Percentiles rank a stretch among this genome's conserved stretches.
Evolutionary conservation across 305 asterid species (phyloP).

Genomic region (Stenogyne calaminthoides): DNA sequence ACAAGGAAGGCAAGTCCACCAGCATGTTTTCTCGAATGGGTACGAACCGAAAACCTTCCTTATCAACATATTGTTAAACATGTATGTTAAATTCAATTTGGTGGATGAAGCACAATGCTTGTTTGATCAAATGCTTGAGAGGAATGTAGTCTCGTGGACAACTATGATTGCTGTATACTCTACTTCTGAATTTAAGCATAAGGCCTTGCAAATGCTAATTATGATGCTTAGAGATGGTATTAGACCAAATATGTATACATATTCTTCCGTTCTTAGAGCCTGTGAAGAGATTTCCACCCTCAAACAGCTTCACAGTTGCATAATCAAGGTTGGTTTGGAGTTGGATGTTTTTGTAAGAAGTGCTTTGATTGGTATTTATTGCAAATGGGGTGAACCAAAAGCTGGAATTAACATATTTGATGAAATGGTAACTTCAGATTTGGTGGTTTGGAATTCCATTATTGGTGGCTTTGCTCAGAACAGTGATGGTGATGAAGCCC

Average conservation of each 20-base stretch:
- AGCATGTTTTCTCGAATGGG: not conserved
- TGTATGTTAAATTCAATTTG: slow-evolving; percentile 6
- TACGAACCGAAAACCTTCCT: slow-evolving; percentile 11
- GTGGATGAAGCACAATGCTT: not conserved
- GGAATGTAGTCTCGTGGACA: slow-evolving; percentile 6
- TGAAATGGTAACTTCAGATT: slow-evolving; percentile 12
- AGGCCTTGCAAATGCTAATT: not conserved
- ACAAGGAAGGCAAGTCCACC: slow-evolving; percentile 1
- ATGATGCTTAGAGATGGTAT: not conserved
- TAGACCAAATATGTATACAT: slow-evolving; percentile 38
- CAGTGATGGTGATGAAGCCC: slow-evolving; percentile 7
- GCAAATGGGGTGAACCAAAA: slow-evolving; percentile 75
- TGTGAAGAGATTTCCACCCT: slow-evolving; percentile 48
- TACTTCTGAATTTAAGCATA: not conserved
- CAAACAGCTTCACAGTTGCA: slow-evolving; percentile 55
- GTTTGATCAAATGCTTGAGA: slow-evolving; percentile 6
- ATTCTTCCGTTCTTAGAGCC: slow-evolving; percentile 74
- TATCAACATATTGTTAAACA: not conserved
- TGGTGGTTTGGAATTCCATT: not conserved
- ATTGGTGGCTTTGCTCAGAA: slow-evolving; percentile 8
- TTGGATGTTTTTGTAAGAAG: slow-evolving; percentile 1
- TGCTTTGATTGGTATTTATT: slow-evolving; percentile 28
- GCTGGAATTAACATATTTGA: slow-evolving; percentile 56
- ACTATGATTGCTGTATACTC: not conserved
- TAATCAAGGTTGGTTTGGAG: slow-evolving; percentile 63